phyloP scores from a whole-genome alignment of 352 stramenopile genomes.

The Hyphochytrium catenoides region DNA sequence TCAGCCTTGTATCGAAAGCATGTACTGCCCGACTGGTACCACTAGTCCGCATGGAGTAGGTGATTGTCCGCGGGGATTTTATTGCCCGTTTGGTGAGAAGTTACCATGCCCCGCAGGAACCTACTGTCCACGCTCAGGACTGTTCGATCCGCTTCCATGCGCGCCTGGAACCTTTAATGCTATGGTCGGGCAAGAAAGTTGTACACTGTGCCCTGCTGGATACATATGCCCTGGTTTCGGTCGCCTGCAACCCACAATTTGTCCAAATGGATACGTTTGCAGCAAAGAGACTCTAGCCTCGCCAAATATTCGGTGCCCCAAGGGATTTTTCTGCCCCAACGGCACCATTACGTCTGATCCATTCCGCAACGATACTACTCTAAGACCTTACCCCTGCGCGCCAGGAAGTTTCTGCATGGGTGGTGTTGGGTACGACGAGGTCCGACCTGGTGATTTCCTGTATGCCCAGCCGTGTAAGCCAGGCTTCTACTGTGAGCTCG shows the following conservation, averaged over 20 bases:
- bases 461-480: slow-evolving; percentile 77
- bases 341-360: slow-evolving; percentile 78
- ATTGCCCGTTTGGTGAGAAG: slow-evolving; percentile 65
- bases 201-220: slow-evolving; percentile 59
- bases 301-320: slow-evolving; percentile 75
- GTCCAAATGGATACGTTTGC: slow-evolving; percentile 73
- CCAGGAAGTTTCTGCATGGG: slow-evolving; percentile 85
- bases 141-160: slow-evolving; percentile 62
- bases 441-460: slow-evolving; percentile 52
- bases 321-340: slow-evolving; percentile 82
- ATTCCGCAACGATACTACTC: slow-evolving; percentile 85
- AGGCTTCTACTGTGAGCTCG: slow-evolving; percentile 86
- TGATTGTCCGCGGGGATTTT: slow-evolving; percentile 61
- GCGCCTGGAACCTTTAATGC: slow-evolving; percentile 74
- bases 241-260: slow-evolving; percentile 66
- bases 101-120: slow-evolving; percentile 69
- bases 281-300: slow-evolving; percentile 43
- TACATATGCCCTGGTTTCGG: slow-evolving; percentile 83
- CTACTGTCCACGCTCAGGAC: slow-evolving; percentile 61
- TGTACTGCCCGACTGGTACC: slow-evolving; percentile 74
- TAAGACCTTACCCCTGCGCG: slow-evolving; percentile 79
- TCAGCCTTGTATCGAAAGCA: slow-evolving; percentile 61
- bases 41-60: slow-evolving; percentile 44
- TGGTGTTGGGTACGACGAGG: slow-evolving; percentile 67
- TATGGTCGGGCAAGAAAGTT: slow-evolving; percentile 68